phyloP scores from a whole-genome alignment of 2,329 filamentous ascomycete species.

The Alternaria infectoria region DNA sequence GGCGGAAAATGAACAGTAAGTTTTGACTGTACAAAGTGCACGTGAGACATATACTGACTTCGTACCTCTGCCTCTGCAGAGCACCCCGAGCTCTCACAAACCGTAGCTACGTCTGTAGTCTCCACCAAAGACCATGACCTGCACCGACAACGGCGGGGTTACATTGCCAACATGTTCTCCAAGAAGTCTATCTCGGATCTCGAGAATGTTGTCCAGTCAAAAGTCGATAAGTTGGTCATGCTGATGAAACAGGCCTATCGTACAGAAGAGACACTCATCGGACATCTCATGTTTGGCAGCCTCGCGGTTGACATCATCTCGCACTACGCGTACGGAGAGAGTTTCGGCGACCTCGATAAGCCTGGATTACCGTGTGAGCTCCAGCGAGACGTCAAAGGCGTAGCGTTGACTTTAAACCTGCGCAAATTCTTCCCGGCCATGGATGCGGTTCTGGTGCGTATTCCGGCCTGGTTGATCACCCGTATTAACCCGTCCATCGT shows the following conservation, averaged over 20 bases:
- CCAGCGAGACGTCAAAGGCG: background rate
- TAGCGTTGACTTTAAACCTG: background rate
- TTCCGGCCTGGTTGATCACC: background rate
- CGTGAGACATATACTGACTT: background rate
- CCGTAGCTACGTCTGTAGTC: background rate
- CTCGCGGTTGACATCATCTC: conserved; percentile 15
- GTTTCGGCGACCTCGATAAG: conserved; percentile 5
- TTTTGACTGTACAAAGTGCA: background rate
- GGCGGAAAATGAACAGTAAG: background rate
- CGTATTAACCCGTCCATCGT: background rate
- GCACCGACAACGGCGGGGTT: conserved; percentile 29
- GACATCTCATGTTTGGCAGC: conserved; percentile 7
- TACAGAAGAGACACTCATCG: background rate
- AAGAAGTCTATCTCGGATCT: conserved; percentile 21
- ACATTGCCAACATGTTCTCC: conserved; percentile 37
- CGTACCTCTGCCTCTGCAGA: background rate
- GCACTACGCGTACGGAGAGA: conserved; percentile 9
- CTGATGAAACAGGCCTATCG: conserved; percentile 1
- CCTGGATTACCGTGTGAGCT: conserved; percentile 6
- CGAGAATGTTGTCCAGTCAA: conserved; percentile 25
- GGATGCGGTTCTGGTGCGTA: background rate
- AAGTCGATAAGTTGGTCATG: conserved; percentile 8
- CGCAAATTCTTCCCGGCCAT: conserved; percentile 1
- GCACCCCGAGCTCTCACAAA: background rate
- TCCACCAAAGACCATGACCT: conserved; percentile 22